Conservation (phyloP, 805 yeast species). For the Schizosaccharomyces octosporus region DNA sequence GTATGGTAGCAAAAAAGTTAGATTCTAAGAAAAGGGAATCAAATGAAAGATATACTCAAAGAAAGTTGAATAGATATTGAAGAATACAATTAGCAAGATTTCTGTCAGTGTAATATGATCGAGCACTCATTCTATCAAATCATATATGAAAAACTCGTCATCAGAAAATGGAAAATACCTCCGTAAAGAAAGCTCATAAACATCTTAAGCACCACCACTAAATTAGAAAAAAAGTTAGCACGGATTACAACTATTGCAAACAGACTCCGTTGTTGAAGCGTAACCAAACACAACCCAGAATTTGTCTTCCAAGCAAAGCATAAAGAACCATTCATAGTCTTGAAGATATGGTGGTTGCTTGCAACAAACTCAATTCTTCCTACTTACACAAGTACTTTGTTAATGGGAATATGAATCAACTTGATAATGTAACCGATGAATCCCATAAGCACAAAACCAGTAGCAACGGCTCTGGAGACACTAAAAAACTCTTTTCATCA, state of each 20-base stretch:
- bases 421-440: conserved; percentile 86
- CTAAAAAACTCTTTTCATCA: conserved; percentile 45
- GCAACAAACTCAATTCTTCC: not conserved
- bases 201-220: not conserved
- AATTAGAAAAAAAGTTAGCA: not conserved
- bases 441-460: conserved; percentile 92
- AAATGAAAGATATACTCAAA: too few species aligned
- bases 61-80: too few species aligned
- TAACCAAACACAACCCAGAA: too few species aligned
- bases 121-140: too few species aligned
- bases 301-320: not conserved
- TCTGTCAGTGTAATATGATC: too few species aligned
- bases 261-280: too few species aligned
- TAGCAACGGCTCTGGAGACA: conserved; percentile 81
- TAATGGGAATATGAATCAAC: conserved; percentile 18
- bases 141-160: not conserved
- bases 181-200: not conserved
- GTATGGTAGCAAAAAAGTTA: too few species aligned
- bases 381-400: conserved; percentile 2
- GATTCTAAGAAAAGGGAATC: too few species aligned
- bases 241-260: not conserved
- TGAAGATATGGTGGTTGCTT: not conserved
- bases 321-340: not conserved
- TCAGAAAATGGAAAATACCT: not conserved
- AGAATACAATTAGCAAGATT: too few species aligned